Evolutionary conservation across 2,329 filamentous ascomycete species (phyloP), one percentile per base, ranked within the genome.

Genomic region (Fusarium setosum): DNA sequence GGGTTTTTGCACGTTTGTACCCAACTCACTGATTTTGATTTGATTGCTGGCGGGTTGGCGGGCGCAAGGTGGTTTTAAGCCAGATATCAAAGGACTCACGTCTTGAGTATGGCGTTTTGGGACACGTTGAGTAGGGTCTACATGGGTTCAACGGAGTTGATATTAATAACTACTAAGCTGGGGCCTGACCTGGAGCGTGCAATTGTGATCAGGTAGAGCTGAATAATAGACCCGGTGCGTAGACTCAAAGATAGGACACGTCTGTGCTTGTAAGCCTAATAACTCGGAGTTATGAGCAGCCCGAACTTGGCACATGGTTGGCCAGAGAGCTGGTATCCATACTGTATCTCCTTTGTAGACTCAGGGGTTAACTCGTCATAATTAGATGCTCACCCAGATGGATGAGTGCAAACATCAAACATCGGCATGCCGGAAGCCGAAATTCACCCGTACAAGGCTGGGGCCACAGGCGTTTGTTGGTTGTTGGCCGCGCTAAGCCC

Each of bases 31-130:
- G 38, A 17, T 40, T 65, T 67, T 61, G 45, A 35, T 59, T 50
- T 54, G 49, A 48, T 54, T 67, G 45, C 38, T 38, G 45, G 41
- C 47, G 53, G 56, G 38, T 29, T 67, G 51, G 59, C 51, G 34
- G 67, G 67, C 59, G 65, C 58, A 68, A 41, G 20, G 49, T 40
- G 53, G 47, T 47, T 67, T 68, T 59, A 65, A 63, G 59, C 65
- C 67, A 70, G 44, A 56, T 61, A 68, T 58, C 53, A 62, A 24
- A 61, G 57, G 65, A 69, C 63, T 72, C 65, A 23, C 60, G 66
- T 66, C 69, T 60, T 67, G 50, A 59, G 57, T 69, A 68, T 59
- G 68, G 70, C 63, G 69, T 72, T 70, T 40, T 57, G 51, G 61
- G 61, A 68, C 56, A 56, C 24, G 23, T 45, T 61, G 62, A 68